These are phyloP conservation scores for Collariella sp. DNA, from an alignment of 495 filamentous ascomycete genomes.

Conservation along the genomic window DNA sequence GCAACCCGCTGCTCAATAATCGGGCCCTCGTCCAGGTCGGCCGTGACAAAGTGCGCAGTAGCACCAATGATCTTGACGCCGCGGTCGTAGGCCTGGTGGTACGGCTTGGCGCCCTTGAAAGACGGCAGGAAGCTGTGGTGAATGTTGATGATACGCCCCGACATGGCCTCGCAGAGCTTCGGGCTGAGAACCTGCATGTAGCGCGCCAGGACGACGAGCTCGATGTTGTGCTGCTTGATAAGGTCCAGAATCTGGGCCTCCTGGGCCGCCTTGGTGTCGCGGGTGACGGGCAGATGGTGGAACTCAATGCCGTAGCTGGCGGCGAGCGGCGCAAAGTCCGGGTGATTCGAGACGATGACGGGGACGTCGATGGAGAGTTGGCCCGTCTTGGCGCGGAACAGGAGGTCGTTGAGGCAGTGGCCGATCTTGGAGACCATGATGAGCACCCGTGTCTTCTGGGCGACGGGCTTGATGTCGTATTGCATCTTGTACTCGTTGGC, in stretches of 20 bases:
- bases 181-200: constrained; percentile 79
- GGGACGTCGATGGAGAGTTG: constrained; percentile 61
- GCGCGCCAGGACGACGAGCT: constrained; percentile 66
- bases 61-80: constrained; percentile 76
- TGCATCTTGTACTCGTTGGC: constrained; percentile 50
- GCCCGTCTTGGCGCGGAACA: constrained; percentile 57
- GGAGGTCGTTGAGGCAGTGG: constrained; percentile 71
- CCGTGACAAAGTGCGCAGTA: constrained; percentile 69
- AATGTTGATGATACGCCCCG: constrained; percentile 71
- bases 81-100: constrained; percentile 69
- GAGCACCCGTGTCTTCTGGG: constrained; percentile 57
- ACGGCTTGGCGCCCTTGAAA: constrained; percentile 75
- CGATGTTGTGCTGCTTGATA: constrained; percentile 52
- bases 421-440: constrained; percentile 80
- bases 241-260: constrained; percentile 58
- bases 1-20: constrained; percentile 72
- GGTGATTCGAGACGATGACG: constrained; percentile 64
- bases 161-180: constrained; percentile 61
- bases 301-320: constrained; percentile 63
- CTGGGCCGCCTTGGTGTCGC: constrained; percentile 59
- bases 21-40: constrained; percentile 66
- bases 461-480: constrained; percentile 53
- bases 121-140: constrained; percentile 71
- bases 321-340: constrained; percentile 58
- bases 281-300: constrained; percentile 61